Conservation (phyloP, 228 moss, liverwort and hornwort genomes). For the Sphagnum magellanicum region DNA sequence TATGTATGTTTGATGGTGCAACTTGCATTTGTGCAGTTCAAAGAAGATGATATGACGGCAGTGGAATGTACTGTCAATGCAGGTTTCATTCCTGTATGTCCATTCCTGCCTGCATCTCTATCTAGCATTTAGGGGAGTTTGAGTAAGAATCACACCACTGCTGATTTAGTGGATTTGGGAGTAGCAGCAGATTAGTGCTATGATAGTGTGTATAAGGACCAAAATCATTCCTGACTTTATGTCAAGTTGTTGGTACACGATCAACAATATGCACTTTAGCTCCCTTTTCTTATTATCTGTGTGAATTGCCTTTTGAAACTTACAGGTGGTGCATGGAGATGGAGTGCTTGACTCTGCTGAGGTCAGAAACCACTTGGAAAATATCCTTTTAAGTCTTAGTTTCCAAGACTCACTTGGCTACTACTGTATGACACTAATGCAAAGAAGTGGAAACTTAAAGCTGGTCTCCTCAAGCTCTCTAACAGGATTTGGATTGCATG, state of each 20-base stretch:
- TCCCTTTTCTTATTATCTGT: no score
- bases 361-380: constrained; percentile 24
- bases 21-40: constrained; percentile 24
- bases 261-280: no score
- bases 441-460: no score
- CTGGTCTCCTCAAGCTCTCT: no score
- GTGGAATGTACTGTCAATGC: constrained; percentile 56
- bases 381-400: no score
- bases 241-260: neutral
- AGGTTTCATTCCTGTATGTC: constrained; percentile 75
- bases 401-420: no score
- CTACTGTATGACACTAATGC: no score
- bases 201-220: neutral
- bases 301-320: neutral
- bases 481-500: no score
- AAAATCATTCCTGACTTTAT: neutral
- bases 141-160: neutral
- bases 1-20: neutral
- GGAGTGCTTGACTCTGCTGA: constrained; percentile 70
- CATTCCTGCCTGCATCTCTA: neutral
- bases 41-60: constrained; percentile 52
- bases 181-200: neutral
- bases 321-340: constrained; percentile 92
- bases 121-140: no score
- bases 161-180: neutral